These are phyloP conservation scores for Aspergillus sp. DNA, from an alignment of 2,329 filamentous ascomycete species.

Conservation along the genomic window DNA sequence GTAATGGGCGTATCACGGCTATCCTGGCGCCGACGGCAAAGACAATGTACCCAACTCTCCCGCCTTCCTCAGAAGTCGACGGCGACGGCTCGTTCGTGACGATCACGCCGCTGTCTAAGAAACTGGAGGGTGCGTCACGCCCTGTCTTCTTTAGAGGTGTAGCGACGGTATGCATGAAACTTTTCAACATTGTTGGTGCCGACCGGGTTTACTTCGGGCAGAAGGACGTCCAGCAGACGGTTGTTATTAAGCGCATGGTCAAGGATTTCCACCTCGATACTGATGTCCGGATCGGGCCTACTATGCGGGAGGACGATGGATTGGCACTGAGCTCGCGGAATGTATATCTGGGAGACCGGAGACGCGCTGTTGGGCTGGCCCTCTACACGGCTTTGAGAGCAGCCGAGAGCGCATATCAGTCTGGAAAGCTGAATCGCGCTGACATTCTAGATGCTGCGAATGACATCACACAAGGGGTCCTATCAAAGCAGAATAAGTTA, in stretches of 20 bases:
- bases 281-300: conserved; percentile 71
- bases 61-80: conserved; percentile 67
- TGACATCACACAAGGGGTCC: conserved; percentile 55
- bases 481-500: conserved; percentile 63
- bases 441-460: conserved; percentile 73
- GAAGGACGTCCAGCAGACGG: conserved; percentile 96
- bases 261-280: conserved; percentile 81
- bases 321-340: conserved; percentile 91
- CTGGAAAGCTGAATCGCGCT: conserved; percentile 55
- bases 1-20: conserved; percentile 61
- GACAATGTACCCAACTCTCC: conserved; percentile 86
- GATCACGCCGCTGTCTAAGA: conserved; percentile 77
- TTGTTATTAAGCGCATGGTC: conserved; percentile 83
- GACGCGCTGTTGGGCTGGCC: conserved; percentile 71
- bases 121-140: conserved; percentile 79
- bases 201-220: conserved; percentile 90
- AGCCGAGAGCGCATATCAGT: conserved; percentile 66
- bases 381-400: conserved; percentile 68
- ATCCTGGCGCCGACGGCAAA: conserved; percentile 82
- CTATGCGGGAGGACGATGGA: conserved; percentile 74
- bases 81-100: conserved; percentile 87
- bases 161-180: conserved; percentile 92
- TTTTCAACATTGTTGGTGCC: conserved; percentile 79
- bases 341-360: conserved; percentile 78
- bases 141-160: conserved; percentile 97